Percentiles rank a stretch among this genome's conserved stretches.
phyloP scores from a whole-genome alignment of 2,329 filamentous ascomycete genomes.

The Sclerotinia minor region DNA sequence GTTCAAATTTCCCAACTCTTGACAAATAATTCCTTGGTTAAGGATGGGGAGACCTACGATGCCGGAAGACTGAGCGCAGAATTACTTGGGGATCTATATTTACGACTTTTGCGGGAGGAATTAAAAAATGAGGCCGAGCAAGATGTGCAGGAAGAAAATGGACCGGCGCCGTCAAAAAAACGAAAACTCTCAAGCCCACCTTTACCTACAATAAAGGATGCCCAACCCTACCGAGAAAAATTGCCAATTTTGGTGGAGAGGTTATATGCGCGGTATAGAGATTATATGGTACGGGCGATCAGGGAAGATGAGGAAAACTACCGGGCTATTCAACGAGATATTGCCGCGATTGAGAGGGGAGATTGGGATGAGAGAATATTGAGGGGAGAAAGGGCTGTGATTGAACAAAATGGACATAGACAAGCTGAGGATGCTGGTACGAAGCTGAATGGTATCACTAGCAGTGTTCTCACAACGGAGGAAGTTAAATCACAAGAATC shows the following conservation, averaged over 20 bases:
- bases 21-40: conserved; percentile 71
- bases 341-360: conserved; percentile 65
- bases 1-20: conserved; percentile 71
- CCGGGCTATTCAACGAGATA: conserved; percentile 63
- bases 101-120: conserved; percentile 75
- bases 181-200: conserved; percentile 70
- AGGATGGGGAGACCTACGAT: conserved; percentile 70
- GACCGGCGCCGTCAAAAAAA: conserved; percentile 63
- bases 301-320: conserved; percentile 71
- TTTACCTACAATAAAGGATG: conserved; percentile 65
- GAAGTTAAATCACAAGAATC: conserved; percentile 23
- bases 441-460: conserved; percentile 12
- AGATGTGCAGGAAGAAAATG: conserved; percentile 46
- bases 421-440: background rate
- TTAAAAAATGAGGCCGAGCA: conserved; percentile 51
- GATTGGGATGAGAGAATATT: conserved; percentile 49
- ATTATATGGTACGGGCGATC: conserved; percentile 68
- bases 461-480: background rate
- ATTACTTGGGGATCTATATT: conserved; percentile 75
- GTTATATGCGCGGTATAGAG: conserved; percentile 73
- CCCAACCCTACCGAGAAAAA: conserved; percentile 62
- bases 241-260: conserved; percentile 70
- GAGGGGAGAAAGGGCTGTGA: conserved; percentile 30
- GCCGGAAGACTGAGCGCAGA: conserved; percentile 71
- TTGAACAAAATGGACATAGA: conserved; percentile 20